Conservation (phyloP, 2,329 filamentous ascomycete genomes). For the Cryoendolithus antarcticus region DNA sequence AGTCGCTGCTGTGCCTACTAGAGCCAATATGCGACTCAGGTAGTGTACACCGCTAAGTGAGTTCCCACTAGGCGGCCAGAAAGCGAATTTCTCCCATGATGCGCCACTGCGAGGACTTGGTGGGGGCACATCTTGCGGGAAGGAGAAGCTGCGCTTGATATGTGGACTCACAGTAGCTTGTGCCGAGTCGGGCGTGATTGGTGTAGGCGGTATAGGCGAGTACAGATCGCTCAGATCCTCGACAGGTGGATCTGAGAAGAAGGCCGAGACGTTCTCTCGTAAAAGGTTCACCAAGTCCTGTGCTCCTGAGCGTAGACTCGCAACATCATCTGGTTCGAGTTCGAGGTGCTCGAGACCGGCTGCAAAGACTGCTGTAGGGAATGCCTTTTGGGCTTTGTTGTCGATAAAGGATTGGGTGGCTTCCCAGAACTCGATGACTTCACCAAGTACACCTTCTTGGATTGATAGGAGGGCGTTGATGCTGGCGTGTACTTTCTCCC, state of each 20-base stretch:
- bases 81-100: constrained; percentile 85
- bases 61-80: constrained; percentile 91
- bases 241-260: constrained; percentile 79
- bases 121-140: constrained; percentile 59
- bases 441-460: constrained; percentile 68
- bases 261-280: constrained; percentile 62
- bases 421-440: constrained; percentile 89
- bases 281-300: constrained; percentile 75
- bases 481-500: constrained; percentile 75
- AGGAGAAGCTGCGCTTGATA: constrained; percentile 56
- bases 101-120: constrained; percentile 65
- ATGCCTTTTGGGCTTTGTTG: constrained; percentile 64
- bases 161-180: constrained; percentile 37
- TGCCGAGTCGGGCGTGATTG: constrained; percentile 51
- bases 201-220: constrained; percentile 63
- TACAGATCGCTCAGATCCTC: constrained; percentile 83
- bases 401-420: constrained; percentile 81
- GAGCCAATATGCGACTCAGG: constrained; percentile 64
- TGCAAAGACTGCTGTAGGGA: constrained; percentile 43
- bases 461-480: constrained; percentile 61
- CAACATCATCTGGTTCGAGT: constrained; percentile 57
- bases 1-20: constrained; percentile 76
- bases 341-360: constrained; percentile 76
- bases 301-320: constrained; percentile 62
- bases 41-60: constrained; percentile 87